Base-by-base conservation (phyloP, 805 yeast genomes). In the Ogataea glucozyma region DNA sequence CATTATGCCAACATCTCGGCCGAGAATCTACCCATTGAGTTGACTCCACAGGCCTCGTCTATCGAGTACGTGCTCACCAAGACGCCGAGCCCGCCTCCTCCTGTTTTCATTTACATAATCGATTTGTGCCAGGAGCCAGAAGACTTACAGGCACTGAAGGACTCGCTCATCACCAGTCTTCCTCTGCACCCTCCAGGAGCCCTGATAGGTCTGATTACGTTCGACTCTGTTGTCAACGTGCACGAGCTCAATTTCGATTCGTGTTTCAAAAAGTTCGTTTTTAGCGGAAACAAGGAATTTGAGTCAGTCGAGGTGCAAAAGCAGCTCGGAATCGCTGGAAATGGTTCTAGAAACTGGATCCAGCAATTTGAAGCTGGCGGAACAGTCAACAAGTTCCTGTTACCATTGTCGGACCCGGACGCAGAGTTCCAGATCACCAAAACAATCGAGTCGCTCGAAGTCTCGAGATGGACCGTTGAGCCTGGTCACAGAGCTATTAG, bases 71-170 rank as follows among this genome's bases (percentile, higher is more conserved):
- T 87, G 46, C 77, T 90, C 21, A 75, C 81, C 21, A 81, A 90
- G 58, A 52, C 62, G 10, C 68, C 65, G 34, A 63, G 67, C 10
- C 70, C 69, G 13, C 93, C 95, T 4, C 96, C 97, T 7, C 97
- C 97, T 8, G 78, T 88, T 35, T 90, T 88, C 63, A 67, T 88
- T 44, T 88, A 87, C 59, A 89, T 88, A 22, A 81, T 90, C 51
- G 98, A 90, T 64, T 69, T 88, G 49, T 88, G 96, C 63, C 91
- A 91, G 66, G 95, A 89, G 58, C 83, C 79, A 44, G 97, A 89
- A 55, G 89, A 88, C 60, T 73, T 90, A 57, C 79, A 81, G 60
- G 86, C 95, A 2, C 73, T 90, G 65, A 88, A 86, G 58, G 95
- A 87, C 53, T 75, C 91, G 24, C 73, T 89, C 57, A 76, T 86